Percentiles rank a stretch among this genome's conserved stretches.
Evolutionary conservation across 306 rosid genomes (phyloP).

Genomic region (Nissolia schottii): DNA sequence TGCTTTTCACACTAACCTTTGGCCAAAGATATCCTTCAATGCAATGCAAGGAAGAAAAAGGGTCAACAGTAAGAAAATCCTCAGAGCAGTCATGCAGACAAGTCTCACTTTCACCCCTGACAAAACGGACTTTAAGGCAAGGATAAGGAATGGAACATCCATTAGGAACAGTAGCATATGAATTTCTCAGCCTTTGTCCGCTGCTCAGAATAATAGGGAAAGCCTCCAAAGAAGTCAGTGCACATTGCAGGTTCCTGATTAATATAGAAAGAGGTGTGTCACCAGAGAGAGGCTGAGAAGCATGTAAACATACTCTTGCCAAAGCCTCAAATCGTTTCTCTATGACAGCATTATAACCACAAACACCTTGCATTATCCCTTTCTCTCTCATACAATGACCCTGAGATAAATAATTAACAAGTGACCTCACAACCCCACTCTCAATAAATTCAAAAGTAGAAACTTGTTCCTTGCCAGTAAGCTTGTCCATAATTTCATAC

Average conservation of each 20-base stretch:
- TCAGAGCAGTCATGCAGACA: slow-evolving; percentile 49
- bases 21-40: slow-evolving; percentile 77
- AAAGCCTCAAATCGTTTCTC: slow-evolving; percentile 80
- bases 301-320: slow-evolving; percentile 54
- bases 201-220: slow-evolving; percentile 74
- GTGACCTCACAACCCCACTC: slow-evolving; percentile 83
- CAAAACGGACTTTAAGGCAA: slow-evolving; percentile 68
- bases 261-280: slow-evolving; percentile 51
- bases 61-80: slow-evolving; percentile 68
- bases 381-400: slow-evolving; percentile 51
- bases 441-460: slow-evolving; percentile 97
- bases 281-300: slow-evolving; percentile 40
- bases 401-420: slow-evolving; percentile 61
- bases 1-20: slow-evolving; percentile 45
- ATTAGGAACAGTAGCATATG: slow-evolving; percentile 68
- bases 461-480: slow-evolving; percentile 73
- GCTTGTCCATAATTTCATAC: slow-evolving; percentile 62
- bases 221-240: slow-evolving; percentile 80
- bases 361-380: slow-evolving; percentile 26
- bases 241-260: slow-evolving; percentile 64
- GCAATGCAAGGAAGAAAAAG: slow-evolving; percentile 67
- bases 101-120: slow-evolving; percentile 69
- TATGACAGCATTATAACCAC: slow-evolving; percentile 34
- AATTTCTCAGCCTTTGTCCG: slow-evolving; percentile 50
- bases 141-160: slow-evolving; percentile 57